Conservation (phyloP, 1,284 basidiomycete genomes). For the Cystobasidium sp. region DNA sequence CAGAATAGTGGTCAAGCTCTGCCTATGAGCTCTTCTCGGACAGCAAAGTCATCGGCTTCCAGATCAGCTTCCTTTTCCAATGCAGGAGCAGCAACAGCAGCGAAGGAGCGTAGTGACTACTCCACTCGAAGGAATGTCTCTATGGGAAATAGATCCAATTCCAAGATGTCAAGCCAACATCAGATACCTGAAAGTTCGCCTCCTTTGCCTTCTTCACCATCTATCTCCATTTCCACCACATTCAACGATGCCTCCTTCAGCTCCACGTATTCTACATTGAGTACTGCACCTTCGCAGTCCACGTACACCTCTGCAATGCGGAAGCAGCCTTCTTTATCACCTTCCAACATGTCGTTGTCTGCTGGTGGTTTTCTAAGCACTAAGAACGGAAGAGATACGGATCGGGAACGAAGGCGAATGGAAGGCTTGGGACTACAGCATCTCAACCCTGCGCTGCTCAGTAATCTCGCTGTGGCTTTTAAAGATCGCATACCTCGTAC, state of each 20-base stretch:
- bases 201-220: constrained; percentile 37
- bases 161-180: background rate
- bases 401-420: constrained; percentile 17
- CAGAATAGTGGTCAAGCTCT: background rate
- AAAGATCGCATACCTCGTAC: constrained; percentile 82
- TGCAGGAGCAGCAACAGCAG: background rate
- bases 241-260: constrained; percentile 18
- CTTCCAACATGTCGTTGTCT: constrained; percentile 16
- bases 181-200: constrained; percentile 11
- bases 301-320: constrained; percentile 20
- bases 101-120: background rate
- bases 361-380: constrained; percentile 13
- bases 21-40: background rate
- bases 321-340: constrained; percentile 39
- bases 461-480: constrained; percentile 83
- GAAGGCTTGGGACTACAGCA: constrained; percentile 22
- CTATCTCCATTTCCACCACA: constrained; percentile 36
- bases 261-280: constrained; percentile 12
- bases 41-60: constrained; percentile 13
- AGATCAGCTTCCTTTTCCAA: constrained; percentile 27
- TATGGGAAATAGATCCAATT: background rate
- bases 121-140: constrained; percentile 6
- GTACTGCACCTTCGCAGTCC: constrained; percentile 2
- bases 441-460: constrained; percentile 83
- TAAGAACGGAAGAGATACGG: constrained; percentile 5